Base-by-base conservation (phyloP, 2,329 filamentous ascomycete genomes). In the Nemania sp. region DNA sequence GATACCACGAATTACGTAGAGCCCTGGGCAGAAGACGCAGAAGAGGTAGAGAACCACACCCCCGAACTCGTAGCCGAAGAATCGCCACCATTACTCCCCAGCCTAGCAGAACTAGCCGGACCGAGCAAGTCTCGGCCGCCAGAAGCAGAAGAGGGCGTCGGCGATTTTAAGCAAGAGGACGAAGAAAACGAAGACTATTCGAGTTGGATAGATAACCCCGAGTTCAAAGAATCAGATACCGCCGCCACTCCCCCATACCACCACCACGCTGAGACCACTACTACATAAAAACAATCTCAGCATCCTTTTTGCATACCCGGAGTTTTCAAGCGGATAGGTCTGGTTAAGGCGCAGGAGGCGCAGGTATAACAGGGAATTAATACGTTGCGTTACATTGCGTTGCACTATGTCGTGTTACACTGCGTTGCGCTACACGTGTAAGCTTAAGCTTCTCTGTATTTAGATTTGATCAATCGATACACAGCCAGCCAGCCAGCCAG, bases 191-290 rank as follows among this genome's bases (percentile, higher is more conserved):
- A 69, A n/a, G 68, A 65, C 17, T 69, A 66, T 34, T 63, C 66
- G 17, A 66, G 61, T 34, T 69, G 68, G 68, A 52, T 69, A 34
- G 66, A 70, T 26, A 63, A 66, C 34, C 63, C 66, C 1, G 67
- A 64, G 26, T 66, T 64, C 31, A 55, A 41, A 12, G 58, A 64
- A 20, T 23, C 49, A 28, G 53, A 60, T 19, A 52, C 17, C n/a
- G 33, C 30, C 15, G 20, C n/a, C 31, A 17, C 54, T 12, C n/a
- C n/a, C n/a, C n/a, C n/a, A n/a, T n/a, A n/a, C n/a, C n/a, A n/a
- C n/a, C n/a, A n/a, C n/a, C n/a, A n/a, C n/a, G n/a, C n/a, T n/a
- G n/a, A n/a, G n/a, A n/a, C n/a, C n/a, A n/a, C n/a, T n/a, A n/a
- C n/a, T n/a, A n/a, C n/a, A n/a, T n/a, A n/a, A 46, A 47, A n/a